Base-by-base conservation (phyloP, 345 rosid species). In the Eucalyptus brandiana region DNA sequence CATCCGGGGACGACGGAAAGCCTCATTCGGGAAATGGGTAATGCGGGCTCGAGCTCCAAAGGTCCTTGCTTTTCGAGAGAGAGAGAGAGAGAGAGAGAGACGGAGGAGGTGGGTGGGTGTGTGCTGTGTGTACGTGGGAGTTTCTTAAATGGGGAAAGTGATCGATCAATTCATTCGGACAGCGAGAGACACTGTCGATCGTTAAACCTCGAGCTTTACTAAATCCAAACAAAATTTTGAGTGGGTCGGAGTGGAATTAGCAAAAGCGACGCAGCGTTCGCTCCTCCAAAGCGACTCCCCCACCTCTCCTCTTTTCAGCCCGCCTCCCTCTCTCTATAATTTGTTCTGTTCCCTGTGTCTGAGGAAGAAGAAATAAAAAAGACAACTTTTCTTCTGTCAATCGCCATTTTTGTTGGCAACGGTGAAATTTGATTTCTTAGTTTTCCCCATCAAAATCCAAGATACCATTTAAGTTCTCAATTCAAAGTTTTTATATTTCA, bases 171-270 rank as follows among this genome's bases (percentile, higher is more conserved):
- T 53, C 28, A 2, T 76, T 40, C 16, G 26, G 28, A 76, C 28
- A 76, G 83, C 40, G 81, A 67, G 23, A 67, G 80, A 3, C 21
- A 67, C 10, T 7, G 87, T 16, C 24, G 40, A 86, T 47, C 58
- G 12, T 26, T 30, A 47, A 47, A 42, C 37, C 40, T 12, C 24
- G 7, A 47, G 51, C 60, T 86, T 24, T 50, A 49, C 60, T 12
- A 4, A 50, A 54, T n/a, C 54, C 44, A 26, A 44, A 80, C 24
- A 30, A 34, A 47, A 85, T 17, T 51, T 87, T 65, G 80, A 88
- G 89, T 89, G 65, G 90, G 93, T 88, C 32, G 65, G 94, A 51
- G 65, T 87, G 86, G 85, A 90, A 89, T 91, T 87, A 86, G 93
- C 87, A 91, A 92, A 60, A 92, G 92, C 88, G 91, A 93, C 90